Evolutionary conservation across 1,139 yeast genomes (phyloP).

Genomic region (Debaryomyces subglobosus): DNA sequence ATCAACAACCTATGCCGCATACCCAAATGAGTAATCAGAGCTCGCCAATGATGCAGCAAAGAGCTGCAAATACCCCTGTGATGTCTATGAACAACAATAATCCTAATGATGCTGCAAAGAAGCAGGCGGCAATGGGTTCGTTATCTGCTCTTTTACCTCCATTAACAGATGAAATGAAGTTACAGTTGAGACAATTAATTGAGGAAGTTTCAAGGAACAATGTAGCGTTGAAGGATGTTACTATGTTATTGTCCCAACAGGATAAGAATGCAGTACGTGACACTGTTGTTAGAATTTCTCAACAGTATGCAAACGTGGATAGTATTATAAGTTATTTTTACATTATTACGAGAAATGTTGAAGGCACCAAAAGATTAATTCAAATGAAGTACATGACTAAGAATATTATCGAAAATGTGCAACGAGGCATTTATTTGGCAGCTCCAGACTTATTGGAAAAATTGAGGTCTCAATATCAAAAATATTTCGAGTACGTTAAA

Average conservation of each 20-base stretch:
- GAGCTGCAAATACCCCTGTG: slow-evolving; percentile 13
- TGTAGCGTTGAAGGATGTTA: slow-evolving; percentile 66
- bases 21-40: slow-evolving; percentile 20
- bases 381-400: slow-evolving; percentile 81
- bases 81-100: slow-evolving; percentile 15
- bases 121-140: slow-evolving; percentile 12
- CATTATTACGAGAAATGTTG: slow-evolving; percentile 70
- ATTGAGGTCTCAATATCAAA: slow-evolving; percentile 69
- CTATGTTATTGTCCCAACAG: slow-evolving; percentile 58
- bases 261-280: slow-evolving; percentile 68
- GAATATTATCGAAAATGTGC: slow-evolving; percentile 69
- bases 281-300: slow-evolving; percentile 58
- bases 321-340: slow-evolving; percentile 77
- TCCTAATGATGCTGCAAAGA: slow-evolving; percentile 2
- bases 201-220: slow-evolving; percentile 72
- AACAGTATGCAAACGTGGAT: slow-evolving; percentile 70
- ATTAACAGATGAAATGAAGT: slow-evolving; percentile 47
- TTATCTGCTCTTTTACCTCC: slow-evolving; percentile 35
- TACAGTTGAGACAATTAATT: slow-evolving; percentile 60
- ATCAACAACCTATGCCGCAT: slow-evolving; percentile 24
- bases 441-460: slow-evolving; percentile 71
- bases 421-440: slow-evolving; percentile 64
- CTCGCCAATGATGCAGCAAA: slow-evolving; percentile 28
- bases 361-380: slow-evolving; percentile 73
- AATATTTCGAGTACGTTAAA: slow-evolving; percentile 74